Percentiles rank a stretch among this genome's conserved stretches.
Conservation (phyloP, 2,329 filamentous ascomycete genomes). For the Acephala macrosclerotiorum region DNA sequence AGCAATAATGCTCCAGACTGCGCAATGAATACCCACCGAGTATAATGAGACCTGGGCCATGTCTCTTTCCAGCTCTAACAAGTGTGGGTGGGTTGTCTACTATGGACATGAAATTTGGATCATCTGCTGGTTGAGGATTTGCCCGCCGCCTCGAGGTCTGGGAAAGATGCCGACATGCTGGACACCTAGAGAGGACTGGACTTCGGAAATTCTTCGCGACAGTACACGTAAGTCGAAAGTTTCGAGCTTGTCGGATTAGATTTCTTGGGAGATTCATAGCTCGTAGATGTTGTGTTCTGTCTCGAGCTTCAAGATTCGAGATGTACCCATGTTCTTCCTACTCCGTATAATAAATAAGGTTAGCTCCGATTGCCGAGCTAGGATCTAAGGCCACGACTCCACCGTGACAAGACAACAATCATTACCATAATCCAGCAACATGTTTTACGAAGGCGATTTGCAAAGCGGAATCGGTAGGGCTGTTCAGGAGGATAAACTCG, state of each 20-base stretch:
- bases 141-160: conserved; percentile 29
- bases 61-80: conserved; percentile 74
- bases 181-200: conserved; percentile 29
- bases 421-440: conserved; percentile 45
- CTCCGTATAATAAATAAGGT: no score
- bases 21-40: conserved; percentile 59
- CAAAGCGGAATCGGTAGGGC: conserved; percentile 83
- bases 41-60: conserved; percentile 82
- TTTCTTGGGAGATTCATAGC: conserved; percentile 31
- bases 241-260: conserved; percentile 29
- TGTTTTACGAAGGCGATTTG: conserved; percentile 85
- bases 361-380: conserved; percentile 1
- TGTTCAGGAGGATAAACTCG: conserved; percentile 76
- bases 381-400: neutral
- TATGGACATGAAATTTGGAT: conserved; percentile 83
- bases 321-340: conserved; percentile 17
- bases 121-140: conserved; percentile 60
- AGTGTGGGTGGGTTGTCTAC: conserved; percentile 86
- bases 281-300: conserved; percentile 8
- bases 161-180: conserved; percentile 40
- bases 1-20: conserved; percentile 1
- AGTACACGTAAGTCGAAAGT: conserved; percentile 1
- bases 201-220: conserved; percentile 14
- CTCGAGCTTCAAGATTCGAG: neutral
- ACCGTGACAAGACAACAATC: neutral